Base-by-base conservation (phyloP, 139 green algal species). In the Closterium sp. region DNA sequence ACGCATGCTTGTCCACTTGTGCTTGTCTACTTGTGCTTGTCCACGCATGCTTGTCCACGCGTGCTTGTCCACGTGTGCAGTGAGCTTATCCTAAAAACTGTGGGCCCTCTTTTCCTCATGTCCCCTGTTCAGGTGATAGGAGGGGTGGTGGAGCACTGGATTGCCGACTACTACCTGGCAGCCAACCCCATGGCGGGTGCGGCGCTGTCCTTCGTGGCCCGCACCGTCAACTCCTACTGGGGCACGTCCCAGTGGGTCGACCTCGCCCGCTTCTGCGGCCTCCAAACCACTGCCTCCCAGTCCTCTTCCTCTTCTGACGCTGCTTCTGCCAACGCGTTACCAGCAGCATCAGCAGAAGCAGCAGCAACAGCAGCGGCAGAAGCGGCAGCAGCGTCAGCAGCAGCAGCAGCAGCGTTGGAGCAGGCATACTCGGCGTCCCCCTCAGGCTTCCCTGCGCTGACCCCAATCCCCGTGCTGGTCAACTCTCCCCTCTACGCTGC, bases 211-310 rank as follows among this genome's bases (percentile, higher is more conserved):
- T 91, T 93, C 34, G 31, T 36, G 0, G 87, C 91, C 0, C 86
- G 91, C n/a, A 93, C 91, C 0, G 76, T 33, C 76, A 93, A 93
- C 36, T 93, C 91, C 19, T 93, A 90, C 55, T 91, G 86, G 86
- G 91, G 91, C 28, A 91, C 91, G 76, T 85, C 89, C n/a, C 89
- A 92, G 89, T 92, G 89, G 89, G 38, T 92, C 7, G 89, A 92
- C 21, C 85, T 92, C n/a, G 89, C 89, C 31, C 89, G 89, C 30
- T 32, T 32, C 31, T 36, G 2, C 16, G 76, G 76, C 19, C 89
- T 92, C 34, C 89, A 92, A 86, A 33, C 81, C 81, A 19, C 81
- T 23, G 7, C 81, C 81, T 23, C 81, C 81, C 81, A 86, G 6
- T 3, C 30, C 81, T 85, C 64, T 83, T 83, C 16, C 12, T 83